These are phyloP conservation scores for Crithidia fasciculata DNA, from an alignment of 208 protist genomes.

Conservation along the genomic window DNA sequence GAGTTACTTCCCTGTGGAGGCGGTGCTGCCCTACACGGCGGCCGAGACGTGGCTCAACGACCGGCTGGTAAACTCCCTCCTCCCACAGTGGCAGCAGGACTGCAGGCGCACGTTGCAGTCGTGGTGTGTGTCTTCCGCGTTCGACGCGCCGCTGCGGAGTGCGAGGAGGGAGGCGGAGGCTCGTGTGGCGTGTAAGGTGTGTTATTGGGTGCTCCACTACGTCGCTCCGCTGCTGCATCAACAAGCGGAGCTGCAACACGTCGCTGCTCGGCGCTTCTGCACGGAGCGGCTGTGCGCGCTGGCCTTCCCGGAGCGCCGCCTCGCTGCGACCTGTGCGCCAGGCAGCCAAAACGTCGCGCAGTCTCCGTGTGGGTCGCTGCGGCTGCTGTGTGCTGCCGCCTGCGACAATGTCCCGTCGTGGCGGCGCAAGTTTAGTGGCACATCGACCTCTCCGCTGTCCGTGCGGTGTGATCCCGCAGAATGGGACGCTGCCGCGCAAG, in stretches of 20 bases:
- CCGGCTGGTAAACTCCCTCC: conserved; percentile 14
- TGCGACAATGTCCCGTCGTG: neutral
- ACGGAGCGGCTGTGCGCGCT: conserved; percentile 15
- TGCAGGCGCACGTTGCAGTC: conserved; percentile 4
- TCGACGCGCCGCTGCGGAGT: neutral
- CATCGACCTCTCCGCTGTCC: too few species aligned
- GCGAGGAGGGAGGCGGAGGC: neutral
- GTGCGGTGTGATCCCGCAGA: too few species aligned
- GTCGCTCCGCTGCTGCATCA: conserved; percentile 11
- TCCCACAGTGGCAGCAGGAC: conserved; percentile 18
- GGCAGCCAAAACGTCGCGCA: too few species aligned
- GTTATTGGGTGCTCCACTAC: conserved; percentile 41
- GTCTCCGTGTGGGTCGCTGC: neutral
- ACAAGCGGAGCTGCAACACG: conserved; percentile 13
- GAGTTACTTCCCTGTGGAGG: conserved; percentile 69
- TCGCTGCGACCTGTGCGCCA: too few species aligned
- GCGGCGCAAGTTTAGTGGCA: neutral
- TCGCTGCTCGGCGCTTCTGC: conserved; percentile 22
- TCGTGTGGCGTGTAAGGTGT: conserved; percentile 15
- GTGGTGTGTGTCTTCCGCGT: neutral
- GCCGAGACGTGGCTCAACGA: conserved; percentile 58
- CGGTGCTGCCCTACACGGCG: conserved; percentile 51
- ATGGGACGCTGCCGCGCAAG: neutral
- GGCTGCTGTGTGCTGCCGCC: neutral
- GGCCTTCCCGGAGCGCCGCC: neutral